Percentiles rank a stretch among this genome's conserved stretches.
Conservation (phyloP, 208 protist species). For the Novymonas esmeraldas region DNA sequence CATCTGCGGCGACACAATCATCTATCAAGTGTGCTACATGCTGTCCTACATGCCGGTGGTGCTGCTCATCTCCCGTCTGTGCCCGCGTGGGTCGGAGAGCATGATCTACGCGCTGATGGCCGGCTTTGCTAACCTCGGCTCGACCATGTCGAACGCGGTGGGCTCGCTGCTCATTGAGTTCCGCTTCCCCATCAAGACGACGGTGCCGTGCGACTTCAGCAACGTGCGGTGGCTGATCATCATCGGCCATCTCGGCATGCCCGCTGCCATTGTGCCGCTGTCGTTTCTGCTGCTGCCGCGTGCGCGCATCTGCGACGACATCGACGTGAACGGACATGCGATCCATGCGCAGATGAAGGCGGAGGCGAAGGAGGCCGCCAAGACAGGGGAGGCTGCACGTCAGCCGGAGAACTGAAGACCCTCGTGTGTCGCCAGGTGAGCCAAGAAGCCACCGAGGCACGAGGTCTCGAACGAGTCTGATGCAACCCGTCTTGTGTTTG, state of each 20-base stretch:
- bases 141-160: slow-evolving; percentile 38
- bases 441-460: too few relatives aligned
- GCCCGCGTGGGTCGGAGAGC: slow-evolving; percentile 76
- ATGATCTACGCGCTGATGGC: slow-evolving; percentile 85
- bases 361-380: too few relatives aligned
- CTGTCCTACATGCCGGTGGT: slow-evolving; percentile 76
- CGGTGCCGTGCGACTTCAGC: slow-evolving; percentile 61
- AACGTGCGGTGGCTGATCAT: slow-evolving; percentile 69
- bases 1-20: slow-evolving; percentile 65
- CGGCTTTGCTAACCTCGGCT: slow-evolving; percentile 80
- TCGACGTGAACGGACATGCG: slow-evolving; percentile 48
- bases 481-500: too few relatives aligned
- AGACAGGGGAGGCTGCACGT: too few relatives aligned
- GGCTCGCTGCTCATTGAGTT: slow-evolving; percentile 67
- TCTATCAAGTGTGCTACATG: slow-evolving; percentile 67
- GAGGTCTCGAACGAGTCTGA: too few relatives aligned
- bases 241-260: slow-evolving; percentile 55
- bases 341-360: too few relatives aligned
- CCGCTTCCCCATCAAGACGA: slow-evolving; percentile 43
- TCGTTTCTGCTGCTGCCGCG: slow-evolving; percentile 64
- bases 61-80: slow-evolving; percentile 80
- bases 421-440: too few relatives aligned
- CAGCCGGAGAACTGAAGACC: too few relatives aligned
- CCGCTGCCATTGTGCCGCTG: slow-evolving; percentile 50
- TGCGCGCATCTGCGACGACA: slow-evolving; percentile 58